phyloP scores from a whole-genome alignment of 768 basidiomycete genomes.

The Lactarius tabidus region DNA sequence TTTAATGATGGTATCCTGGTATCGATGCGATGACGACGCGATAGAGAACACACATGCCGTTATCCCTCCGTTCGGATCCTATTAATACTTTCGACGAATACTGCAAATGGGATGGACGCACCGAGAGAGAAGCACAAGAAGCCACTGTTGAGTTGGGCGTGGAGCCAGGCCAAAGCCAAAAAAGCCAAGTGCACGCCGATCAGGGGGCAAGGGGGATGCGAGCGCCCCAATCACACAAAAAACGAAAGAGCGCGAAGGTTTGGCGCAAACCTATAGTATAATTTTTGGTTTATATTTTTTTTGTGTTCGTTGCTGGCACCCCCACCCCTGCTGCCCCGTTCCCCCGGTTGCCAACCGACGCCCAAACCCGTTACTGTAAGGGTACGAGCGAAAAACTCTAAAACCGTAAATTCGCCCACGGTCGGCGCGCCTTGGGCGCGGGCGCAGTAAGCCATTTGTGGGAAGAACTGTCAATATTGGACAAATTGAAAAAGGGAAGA shows the following conservation, averaged over 20 bases:
- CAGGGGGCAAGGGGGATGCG: background rate
- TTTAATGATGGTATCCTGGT: background rate
- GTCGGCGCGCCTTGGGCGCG: conserved; percentile 11
- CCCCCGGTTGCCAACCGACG: background rate
- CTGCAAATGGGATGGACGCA: background rate
- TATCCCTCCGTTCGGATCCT: background rate
- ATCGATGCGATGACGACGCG: background rate
- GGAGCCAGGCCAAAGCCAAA: background rate
- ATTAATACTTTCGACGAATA: background rate
- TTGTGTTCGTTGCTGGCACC: too few species aligned
- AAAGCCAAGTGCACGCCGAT: background rate
- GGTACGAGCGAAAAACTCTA: background rate
- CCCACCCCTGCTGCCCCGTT: too few species aligned
- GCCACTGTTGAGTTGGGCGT: background rate
- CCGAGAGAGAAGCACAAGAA: background rate
- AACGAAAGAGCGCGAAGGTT: background rate
- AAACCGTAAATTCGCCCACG: background rate
- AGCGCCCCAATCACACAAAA: background rate
- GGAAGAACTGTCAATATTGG: too few species aligned
- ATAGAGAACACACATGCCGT: background rate
- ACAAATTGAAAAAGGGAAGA: background rate
- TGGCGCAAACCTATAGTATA: background rate
- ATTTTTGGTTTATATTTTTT: background rate
- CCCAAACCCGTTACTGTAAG: too few species aligned
- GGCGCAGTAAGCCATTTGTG: background rate